Base-by-base conservation (phyloP, 805 yeast genomes). In the Lipomyces yamanashiensis region DNA sequence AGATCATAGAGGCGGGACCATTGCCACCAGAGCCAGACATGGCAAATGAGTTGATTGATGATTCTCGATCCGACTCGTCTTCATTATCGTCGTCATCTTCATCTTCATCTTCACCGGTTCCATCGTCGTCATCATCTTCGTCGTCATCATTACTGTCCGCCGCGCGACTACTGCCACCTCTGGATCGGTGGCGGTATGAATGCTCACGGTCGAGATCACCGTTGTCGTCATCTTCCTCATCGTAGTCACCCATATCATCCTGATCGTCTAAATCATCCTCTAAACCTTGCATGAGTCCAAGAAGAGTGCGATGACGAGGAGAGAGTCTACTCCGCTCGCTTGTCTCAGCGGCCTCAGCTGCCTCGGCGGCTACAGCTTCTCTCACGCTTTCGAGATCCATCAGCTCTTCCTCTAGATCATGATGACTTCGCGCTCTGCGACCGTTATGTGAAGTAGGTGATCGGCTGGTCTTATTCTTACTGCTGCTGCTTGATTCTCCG, bases 161-260 rank as follows among this genome's bases (percentile, higher is more conserved):
- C n/a, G 63, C 74, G 28, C 28, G 21, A 43, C 17, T n/a, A 43
- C 47, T 43, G 2, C 67, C 72, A 49, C 69, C 74, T 28, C 70
- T 76, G 12, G 67, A 73, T 61, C 70, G 72, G 15, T 73, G 78
- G 23, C 70, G 74, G 36, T 71, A 76, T 12, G 70, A 72, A 52
- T 72, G 69, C 15, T 67, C 71, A n/a, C 61, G 60, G 8, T 54
- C 59, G 49, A 61, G 54, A 2, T 57, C 61, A 15, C 59, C 65
- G 28, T 51, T 59, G 40, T 62, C 54, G 5, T 28, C 62, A 17
- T 48, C 62, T 15, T 56, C 68, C 19, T 67, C 66, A 17, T 67
- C 61, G n/a, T 51, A 37, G 28, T 59, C 62, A 12, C 28, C 58
- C 36, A 43, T 44, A 17, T 64, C 71, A n/a, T 51, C 41, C 33